Base-by-base conservation (phyloP, 2,329 filamentous ascomycete species). In the Aspergillus pseudoglaucus region DNA sequence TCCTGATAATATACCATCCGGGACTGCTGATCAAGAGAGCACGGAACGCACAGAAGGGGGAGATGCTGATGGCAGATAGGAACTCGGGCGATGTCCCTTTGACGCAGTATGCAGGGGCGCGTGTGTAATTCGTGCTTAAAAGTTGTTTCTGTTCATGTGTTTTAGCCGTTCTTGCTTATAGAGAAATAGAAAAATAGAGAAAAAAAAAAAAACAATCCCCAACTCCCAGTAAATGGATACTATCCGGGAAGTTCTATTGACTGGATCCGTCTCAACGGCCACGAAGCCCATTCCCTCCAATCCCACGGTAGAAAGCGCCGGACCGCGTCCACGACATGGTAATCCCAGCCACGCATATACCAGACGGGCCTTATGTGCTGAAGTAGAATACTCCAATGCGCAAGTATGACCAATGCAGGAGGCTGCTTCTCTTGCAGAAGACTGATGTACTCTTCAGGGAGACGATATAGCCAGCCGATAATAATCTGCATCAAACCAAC, bases 341-440 rank as follows among this genome's bases (percentile, higher is more conserved):
- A 42, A 35, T 62, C 57, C 65, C 65, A 68, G 3, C 59, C 63
- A 9, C 47, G 33, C 59, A 67, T 68, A 30, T 67, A 59, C 65
- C 65, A 68, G 0, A 49, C 47, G 0, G 53, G 50, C 33, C 33
- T 35, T n/a, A 35, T 35, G 6, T 56, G 44, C 63, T 53, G 56
- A 15, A 68, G 42, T 5, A 68, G 33, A 9, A 67, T 54, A 38
- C 52, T 56, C 64, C 65, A 68, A 27, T 65, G 51, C 0, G 59
- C 59, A 27, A 68, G 46, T 4, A 67, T 44, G 1, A 64, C 45
- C n/a, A 68, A 45, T 1, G 61, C 57, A 30, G 53, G 37, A 4
- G 61, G 51, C 7, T 65, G 56, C 30, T 60, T 64, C 2, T 46
- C 40, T 40, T 67, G 61, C 8, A 68, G 41, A 6, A 47, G 40